A percentile compares a stretch with the other conserved stretches of the same genome.
These are phyloP conservation scores for Puccinia hordei DNA, from an alignment of 1,284 basidiomycete species.

Conservation along the genomic window DNA sequence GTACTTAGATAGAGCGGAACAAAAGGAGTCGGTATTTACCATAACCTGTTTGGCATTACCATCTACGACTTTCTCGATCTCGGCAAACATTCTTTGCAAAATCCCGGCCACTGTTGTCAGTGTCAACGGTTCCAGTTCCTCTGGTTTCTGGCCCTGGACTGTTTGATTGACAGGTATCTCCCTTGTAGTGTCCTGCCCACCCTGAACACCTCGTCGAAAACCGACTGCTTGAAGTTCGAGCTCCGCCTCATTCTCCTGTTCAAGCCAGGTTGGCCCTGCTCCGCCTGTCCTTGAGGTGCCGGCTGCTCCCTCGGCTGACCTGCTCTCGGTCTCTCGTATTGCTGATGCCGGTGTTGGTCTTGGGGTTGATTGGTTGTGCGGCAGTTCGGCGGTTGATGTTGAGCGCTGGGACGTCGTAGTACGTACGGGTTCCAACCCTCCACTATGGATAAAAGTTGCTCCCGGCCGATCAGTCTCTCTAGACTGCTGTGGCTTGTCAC, in stretches of 20 bases:
- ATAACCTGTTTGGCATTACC: not conserved
- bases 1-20: not conserved
- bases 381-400: not conserved
- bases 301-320: no score
- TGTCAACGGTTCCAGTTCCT: not conserved
- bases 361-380: not conserved
- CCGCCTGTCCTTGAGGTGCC: no score
- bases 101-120: not conserved
- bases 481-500: not conserved
- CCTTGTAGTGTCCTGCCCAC: no score
- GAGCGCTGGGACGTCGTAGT: no score
- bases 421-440: not conserved
- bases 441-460: not conserved
- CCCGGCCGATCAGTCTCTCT: not conserved
- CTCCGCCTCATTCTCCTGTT: no score
- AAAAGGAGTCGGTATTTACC: no score
- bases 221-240: no score
- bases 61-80: not conserved
- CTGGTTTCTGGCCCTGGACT: no score
- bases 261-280: no score
- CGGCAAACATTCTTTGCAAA: no score
- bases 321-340: not conserved
- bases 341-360: not conserved
- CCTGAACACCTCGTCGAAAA: no score
- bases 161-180: no score